A percentile compares a stretch with the other conserved stretches of the same genome.
Conservation (phyloP, 2,329 filamentous ascomycete genomes). For the Aspergillus ochraceus region DNA sequence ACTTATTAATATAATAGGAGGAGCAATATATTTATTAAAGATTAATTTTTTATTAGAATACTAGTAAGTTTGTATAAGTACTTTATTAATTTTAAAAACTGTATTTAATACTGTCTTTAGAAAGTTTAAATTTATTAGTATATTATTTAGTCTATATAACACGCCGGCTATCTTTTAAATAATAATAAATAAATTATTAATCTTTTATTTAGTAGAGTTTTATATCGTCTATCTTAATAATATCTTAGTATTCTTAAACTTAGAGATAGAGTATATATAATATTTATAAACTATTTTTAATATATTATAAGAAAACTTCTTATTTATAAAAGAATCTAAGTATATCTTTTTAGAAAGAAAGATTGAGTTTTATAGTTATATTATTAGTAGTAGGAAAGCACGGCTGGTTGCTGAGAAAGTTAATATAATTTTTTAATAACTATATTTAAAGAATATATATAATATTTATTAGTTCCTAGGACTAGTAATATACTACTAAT, state of each 20-base stretch:
- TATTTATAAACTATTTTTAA: too few species aligned
- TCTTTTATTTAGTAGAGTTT: neutral
- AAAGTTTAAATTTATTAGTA: neutral
- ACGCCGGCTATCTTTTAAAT: neutral
- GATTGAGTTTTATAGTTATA: too few species aligned
- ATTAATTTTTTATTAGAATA: neutral
- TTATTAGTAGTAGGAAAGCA: too few species aligned
- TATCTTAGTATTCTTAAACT: neutral
- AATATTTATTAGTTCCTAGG: too few species aligned
- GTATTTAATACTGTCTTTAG: neutral
- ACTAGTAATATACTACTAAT: neutral
- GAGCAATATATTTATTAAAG: neutral
- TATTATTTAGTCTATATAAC: neutral
- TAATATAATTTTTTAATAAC: too few species aligned
- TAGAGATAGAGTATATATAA: neutral
- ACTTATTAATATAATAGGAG: neutral
- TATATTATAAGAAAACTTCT: too few species aligned
- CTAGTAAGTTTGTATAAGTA: neutral
- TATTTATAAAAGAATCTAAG: too few species aligned
- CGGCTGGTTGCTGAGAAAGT: too few species aligned
- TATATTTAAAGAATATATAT: too few species aligned
- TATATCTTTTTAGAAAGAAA: too few species aligned
- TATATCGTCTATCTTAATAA: neutral
- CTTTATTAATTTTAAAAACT: neutral
- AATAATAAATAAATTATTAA: neutral